Base-by-base conservation (phyloP, 257 asterid genomes). In the Solanum chmielewskii region DNA sequence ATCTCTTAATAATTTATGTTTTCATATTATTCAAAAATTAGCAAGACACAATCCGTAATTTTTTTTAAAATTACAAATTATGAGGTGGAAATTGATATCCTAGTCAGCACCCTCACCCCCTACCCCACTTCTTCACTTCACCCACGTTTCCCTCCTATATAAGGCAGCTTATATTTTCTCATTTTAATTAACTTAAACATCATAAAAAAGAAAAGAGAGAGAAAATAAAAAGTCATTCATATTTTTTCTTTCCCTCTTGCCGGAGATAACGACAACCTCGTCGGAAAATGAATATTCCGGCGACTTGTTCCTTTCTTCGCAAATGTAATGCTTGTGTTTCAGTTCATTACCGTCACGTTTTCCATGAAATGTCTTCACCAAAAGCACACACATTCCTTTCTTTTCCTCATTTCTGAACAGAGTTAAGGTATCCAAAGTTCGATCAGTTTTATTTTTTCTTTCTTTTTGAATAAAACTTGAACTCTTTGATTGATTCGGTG, bases 261-360 rank as follows among this genome's bases (percentile, higher is more conserved):
- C 84, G 25, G 83, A 45, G 39, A 44, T 44, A 44, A 45, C 41
- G 62, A 70, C 83, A 2, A 2, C 9, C 70, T 49, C 88, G 86
- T 91, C 98, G 98, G 98, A 93, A 87, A 91, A 92, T 93, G 93
- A 86, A 85, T 86, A 37, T 85, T 83, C 93, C 91, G 93, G 90
- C 91, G 4, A 45, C 21, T 16, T 37, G 71, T 77, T 88, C 90
- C 64, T 89, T 71, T 44, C 88, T 88, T 4, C 86, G 23, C 49
- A 39, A 37, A 81, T 69, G 75, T 20, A 91, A 89, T 91, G 95
- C 87, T 87, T 91, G 87, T 76, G 89, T 90, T 81, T 90, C 94
- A 39, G 90, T 93, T 66, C 96, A 93, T 87, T 92, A 81, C 88
- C 92, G 93, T 60, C 96, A 95, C 92, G 94, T 95, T 85, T 93